phyloP scores from a whole-genome alignment of 192 early-diverging fungal genomes.

The Coemansia sp. region DNA sequence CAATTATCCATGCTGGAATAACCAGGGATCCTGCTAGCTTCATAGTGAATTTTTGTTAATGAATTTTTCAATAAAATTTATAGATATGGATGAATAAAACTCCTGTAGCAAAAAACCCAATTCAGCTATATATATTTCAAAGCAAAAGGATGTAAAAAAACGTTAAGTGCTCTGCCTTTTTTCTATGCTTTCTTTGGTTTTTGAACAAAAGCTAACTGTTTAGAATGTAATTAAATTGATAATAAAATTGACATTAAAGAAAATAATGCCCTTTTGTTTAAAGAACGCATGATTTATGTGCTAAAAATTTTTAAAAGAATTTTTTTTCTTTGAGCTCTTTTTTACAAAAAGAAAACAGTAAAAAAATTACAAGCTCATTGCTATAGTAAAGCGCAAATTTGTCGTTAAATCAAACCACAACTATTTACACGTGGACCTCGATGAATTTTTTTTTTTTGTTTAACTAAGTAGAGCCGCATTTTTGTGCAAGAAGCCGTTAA shows the following conservation, averaged over 20 bases:
- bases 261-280: neutral
- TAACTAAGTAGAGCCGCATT: too few species aligned
- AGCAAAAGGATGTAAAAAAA: neutral
- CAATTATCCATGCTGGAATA: neutral
- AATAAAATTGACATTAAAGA: neutral
- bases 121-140: neutral
- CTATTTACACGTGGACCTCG: neutral
- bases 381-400: neutral
- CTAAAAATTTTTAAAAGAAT: neutral
- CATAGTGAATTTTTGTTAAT: neutral
- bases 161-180: neutral
- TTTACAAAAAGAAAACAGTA: neutral
- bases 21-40: neutral
- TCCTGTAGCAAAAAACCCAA: neutral
- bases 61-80: neutral
- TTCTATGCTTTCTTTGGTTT: neutral
- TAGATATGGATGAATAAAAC: neutral
- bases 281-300: neutral
- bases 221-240: neutral
- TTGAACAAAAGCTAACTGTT: too few species aligned
- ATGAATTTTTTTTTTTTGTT: too few species aligned
- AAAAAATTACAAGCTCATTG: neutral
- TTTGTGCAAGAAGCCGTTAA: too few species aligned
- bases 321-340: neutral
- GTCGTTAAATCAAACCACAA: neutral